Evolutionary conservation across 345 rosid species (phyloP).

Genomic region (Eucalyptus tenuipes): DNA sequence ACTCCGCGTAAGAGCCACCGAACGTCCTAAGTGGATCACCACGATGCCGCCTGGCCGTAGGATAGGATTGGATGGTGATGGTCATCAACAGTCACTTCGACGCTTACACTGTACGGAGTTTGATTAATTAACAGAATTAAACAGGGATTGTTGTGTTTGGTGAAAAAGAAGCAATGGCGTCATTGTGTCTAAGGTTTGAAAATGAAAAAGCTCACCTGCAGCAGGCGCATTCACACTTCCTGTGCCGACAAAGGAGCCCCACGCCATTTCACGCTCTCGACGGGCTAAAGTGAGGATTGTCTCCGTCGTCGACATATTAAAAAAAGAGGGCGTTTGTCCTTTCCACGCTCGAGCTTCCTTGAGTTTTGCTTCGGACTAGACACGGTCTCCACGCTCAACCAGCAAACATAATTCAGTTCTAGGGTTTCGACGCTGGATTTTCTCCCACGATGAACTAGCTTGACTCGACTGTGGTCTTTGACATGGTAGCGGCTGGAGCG

Average conservation of each 20-base stretch:
- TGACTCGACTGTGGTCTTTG: background rate
- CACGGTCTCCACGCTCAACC: background rate
- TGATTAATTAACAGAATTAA: background rate
- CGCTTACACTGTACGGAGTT: background rate
- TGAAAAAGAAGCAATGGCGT: background rate
- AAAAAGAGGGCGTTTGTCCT: background rate
- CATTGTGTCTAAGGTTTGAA: background rate
- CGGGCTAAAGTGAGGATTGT: background rate
- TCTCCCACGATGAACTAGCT: background rate
- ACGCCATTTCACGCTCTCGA: background rate
- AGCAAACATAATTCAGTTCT: background rate
- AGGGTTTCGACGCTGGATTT: background rate
- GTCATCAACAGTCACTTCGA: background rate
- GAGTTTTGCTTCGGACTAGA: background rate
- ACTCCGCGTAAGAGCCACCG: background rate
- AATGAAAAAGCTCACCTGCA: background rate
- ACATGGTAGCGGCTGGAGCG: background rate
- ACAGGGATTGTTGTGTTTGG: background rate
- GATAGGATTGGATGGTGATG: background rate
- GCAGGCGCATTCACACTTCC: background rate
- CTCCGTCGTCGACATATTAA: background rate
- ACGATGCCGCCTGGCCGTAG: background rate
- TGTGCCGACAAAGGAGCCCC: background rate
- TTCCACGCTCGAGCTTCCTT: background rate
- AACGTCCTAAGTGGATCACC: background rate